Evolutionary conservation across 2,329 filamentous ascomycete genomes (phyloP), one percentile per base, ranked within the genome.

Genomic region (Ilyonectria destructans): DNA sequence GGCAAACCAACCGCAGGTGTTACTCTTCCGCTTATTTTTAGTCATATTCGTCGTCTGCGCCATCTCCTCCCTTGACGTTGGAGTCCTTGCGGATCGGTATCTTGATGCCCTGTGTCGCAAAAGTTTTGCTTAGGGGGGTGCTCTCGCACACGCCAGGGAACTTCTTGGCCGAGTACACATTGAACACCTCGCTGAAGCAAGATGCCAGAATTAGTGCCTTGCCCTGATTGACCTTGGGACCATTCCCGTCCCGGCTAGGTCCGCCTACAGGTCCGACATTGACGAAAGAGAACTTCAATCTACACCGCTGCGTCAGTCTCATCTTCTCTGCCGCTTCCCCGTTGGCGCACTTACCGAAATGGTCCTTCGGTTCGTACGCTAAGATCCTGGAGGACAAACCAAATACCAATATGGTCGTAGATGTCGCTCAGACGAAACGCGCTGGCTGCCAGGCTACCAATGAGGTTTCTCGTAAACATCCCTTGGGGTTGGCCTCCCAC

Each of bases 81-180:
- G 92, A 91, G 77, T 98, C 96, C 81, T 98, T 98, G 23, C 96
- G 87, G 62, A 98, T 98, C 0, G 96, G 96, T 26, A 98, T 98
- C 82, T 98, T 98, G 82, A 97, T 97, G 26, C 96, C 96, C 78
- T 99, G 96, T 1, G 89, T 87, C 4, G 96, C 96, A 82, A 99
- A 98, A 69, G 91, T 93, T 81, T 97, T 97, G 86, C 95, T 98
- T 19, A 98, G 84, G 4, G 90, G 83, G 0, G 96, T 99, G 80
- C 93, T 97, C 80, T 98, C 96, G 65, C 97, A 97, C 1, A 99
- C 96, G 46, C 96, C 96, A 0, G 96, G 96, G 81, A 99, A 99
- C 78, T 98, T 98, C 87, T 99, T 99, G 55, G 96, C 96, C 2
- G 94, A 97, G 82, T 92, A 98, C 33, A 99, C 96, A 61, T 94